These are phyloP conservation scores for Phytophthora cryptogea DNA, from an alignment of 352 stramenopile genomes.

Conservation along the genomic window DNA sequence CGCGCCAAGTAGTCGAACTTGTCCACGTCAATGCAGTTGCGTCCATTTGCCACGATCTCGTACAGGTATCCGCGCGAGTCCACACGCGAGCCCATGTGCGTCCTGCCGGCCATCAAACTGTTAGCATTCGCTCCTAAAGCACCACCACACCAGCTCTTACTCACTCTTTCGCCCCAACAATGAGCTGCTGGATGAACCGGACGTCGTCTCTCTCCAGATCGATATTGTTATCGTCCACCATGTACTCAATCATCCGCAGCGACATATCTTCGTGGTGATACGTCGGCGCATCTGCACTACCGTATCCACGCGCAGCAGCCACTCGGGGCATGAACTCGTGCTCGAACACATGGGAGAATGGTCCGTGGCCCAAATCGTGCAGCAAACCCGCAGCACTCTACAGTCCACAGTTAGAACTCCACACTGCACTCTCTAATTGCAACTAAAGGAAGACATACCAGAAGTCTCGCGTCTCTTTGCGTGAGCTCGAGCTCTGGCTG, in stretches of 20 bases:
- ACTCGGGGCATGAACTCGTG: constrained; percentile 85
- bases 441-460: constrained; percentile 35
- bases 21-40: constrained; percentile 92
- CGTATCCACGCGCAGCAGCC: constrained; percentile 34
- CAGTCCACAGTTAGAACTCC: not conserved
- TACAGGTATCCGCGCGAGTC: constrained; percentile 83
- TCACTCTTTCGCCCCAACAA: constrained; percentile 79
- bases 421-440: not conserved
- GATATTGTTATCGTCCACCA: constrained; percentile 84
- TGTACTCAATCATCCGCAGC: constrained; percentile 76
- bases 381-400: constrained; percentile 80
- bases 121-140: not conserved
- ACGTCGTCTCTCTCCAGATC: constrained; percentile 70
- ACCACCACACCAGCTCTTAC: not conserved
- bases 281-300: constrained; percentile 15
- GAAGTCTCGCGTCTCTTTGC: constrained; percentile 71
- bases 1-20: constrained; percentile 92
- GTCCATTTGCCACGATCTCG: constrained; percentile 91
- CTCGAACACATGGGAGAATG: constrained; percentile 97
- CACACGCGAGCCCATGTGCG: constrained; percentile 51
- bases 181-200: constrained; percentile 80
- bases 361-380: constrained; percentile 93
- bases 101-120: constrained; percentile 29
- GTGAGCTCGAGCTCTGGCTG: constrained; percentile 93
- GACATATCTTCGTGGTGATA: constrained; percentile 90